A percentile compares a stretch with the other conserved stretches of the same genome.
Conservation (phyloP, 129 eudicot species). For the Centella asiatica region DNA sequence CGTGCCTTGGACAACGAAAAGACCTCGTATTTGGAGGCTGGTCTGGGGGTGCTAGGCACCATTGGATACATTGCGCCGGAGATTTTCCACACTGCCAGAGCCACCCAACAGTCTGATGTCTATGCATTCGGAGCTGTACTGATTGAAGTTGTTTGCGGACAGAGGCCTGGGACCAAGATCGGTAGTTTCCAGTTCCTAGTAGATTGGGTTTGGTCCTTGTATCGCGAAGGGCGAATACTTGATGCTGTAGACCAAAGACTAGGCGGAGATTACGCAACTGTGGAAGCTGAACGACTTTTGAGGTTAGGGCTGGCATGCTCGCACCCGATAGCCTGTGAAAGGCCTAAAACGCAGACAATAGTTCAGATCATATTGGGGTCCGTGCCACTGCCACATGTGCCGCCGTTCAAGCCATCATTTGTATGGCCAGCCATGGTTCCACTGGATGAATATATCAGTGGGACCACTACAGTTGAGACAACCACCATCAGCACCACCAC, state of each 20-base stretch:
- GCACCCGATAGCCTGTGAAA: conserved; percentile 62
- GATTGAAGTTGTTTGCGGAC: conserved; percentile 71
- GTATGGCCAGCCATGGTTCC: conserved; percentile 71
- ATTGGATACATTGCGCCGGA: conserved; percentile 86
- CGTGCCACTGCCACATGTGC: conserved; percentile 48
- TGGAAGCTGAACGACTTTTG: conserved; percentile 62
- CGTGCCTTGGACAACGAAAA: conserved; percentile 78
- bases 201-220: conserved; percentile 78
- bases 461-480: conserved; percentile 31
- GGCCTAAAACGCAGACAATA: conserved; percentile 66
- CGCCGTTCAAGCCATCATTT: conserved; percentile 70
- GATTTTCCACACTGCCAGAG: conserved; percentile 83
- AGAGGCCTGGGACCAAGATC: conserved; percentile 57
- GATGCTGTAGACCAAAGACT: conserved; percentile 56
- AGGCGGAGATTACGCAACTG: conserved; percentile 34
- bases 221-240: conserved; percentile 52
- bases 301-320: conserved; percentile 76
- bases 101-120: conserved; percentile 71
- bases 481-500: conserved; percentile 24
- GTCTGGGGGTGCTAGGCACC: conserved; percentile 72
- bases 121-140: conserved; percentile 78
- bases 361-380: conserved; percentile 66
- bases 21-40: conserved; percentile 80
- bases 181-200: conserved; percentile 54
- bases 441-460: conserved; percentile 30